phyloP scores from a whole-genome alignment of 1,284 basidiomycete genomes.

The Clitocybe nebularis region DNA sequence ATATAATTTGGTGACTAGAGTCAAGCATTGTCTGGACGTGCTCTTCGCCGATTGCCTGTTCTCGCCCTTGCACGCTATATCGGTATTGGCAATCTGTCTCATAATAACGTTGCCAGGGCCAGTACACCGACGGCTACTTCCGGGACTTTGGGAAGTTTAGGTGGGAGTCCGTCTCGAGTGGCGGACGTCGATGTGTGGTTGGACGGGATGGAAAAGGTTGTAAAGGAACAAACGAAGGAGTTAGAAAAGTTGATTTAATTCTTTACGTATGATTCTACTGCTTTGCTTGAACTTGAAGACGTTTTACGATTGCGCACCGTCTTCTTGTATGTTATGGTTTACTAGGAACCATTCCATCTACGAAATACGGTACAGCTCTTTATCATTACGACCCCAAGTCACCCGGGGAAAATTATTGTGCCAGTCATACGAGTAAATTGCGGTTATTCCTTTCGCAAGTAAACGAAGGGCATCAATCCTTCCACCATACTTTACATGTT shows the following conservation, averaged over 20 bases:
- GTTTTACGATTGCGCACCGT: no score
- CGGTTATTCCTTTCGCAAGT: no score
- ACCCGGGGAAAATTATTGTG: no score
- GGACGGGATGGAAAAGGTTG: conserved; percentile 73
- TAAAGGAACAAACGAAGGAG: conserved; percentile 53
- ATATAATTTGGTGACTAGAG: conserved; percentile 28
- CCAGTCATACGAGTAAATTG: no score
- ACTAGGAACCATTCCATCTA: no score
- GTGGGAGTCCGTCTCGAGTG: conserved; percentile 21
- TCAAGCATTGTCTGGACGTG: conserved; percentile 86
- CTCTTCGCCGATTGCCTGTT: conserved; percentile 86
- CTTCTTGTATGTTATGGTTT: no score
- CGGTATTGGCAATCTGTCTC: conserved; percentile 37
- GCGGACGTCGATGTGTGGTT: conserved; percentile 65
- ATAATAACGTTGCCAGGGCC: conserved; percentile 4
- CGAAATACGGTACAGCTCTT: no score
- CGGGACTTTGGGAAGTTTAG: conserved; percentile 2
- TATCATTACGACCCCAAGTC: no score
- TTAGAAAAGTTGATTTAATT: conserved; percentile 35
- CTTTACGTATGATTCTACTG: no score
- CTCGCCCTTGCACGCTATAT: conserved; percentile 86
- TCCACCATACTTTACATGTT: no score
- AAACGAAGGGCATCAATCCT: no score
- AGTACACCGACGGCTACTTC: not conserved
- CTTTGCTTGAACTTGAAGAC: no score